phyloP scores from a whole-genome alignment of 2,329 filamentous ascomycete species.

The Aspergillus sp. region DNA sequence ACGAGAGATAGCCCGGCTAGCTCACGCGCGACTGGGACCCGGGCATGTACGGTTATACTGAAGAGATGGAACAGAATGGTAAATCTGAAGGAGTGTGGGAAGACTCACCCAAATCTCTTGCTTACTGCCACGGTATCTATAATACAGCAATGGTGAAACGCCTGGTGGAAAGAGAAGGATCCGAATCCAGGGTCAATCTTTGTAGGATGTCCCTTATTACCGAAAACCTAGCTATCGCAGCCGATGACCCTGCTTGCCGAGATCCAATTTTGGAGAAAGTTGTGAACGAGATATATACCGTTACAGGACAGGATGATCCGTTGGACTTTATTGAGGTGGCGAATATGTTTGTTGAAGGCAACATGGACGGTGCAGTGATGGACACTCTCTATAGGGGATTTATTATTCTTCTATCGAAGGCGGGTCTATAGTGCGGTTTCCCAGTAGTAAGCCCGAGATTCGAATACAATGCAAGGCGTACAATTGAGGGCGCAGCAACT shows the following conservation, averaged over 20 bases:
- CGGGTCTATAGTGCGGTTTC: background rate
- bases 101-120: constrained; percentile 15
- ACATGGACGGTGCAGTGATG: background rate
- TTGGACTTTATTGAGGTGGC: background rate
- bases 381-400: background rate
- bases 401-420: background rate
- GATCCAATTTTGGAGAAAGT: background rate
- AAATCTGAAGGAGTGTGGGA: constrained; percentile 21
- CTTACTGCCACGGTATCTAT: constrained; percentile 7
- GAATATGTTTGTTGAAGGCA: background rate
- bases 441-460: too few species aligned
- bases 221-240: background rate
- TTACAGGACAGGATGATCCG: background rate
- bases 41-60: background rate
- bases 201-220: background rate
- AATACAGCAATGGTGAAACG: background rate
- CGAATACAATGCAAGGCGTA: too few species aligned
- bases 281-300: background rate
- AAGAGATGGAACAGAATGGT: constrained; percentile 10
- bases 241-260: background rate
- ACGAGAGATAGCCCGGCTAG: constrained; percentile 22
- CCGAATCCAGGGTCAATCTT: background rate
- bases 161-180: background rate
- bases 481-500: too few species aligned
- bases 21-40: constrained; percentile 25